A percentile compares a stretch with the other conserved stretches of the same genome.
Conservation (phyloP, 805 yeast species). For the Saturnispora hagleri region DNA sequence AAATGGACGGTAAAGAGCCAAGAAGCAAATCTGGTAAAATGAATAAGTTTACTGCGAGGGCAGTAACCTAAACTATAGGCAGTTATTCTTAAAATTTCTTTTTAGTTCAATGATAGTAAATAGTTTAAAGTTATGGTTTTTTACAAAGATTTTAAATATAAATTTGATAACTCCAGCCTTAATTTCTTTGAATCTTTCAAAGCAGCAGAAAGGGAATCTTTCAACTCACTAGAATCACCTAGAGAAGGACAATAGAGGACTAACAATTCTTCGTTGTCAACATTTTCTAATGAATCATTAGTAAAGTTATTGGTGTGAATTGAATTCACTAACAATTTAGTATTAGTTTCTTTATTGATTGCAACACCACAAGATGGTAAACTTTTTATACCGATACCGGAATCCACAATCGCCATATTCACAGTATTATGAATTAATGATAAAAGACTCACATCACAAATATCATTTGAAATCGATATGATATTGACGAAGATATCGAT, state of each 20-base stretch:
- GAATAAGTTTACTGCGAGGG: slow-evolving; percentile 5
- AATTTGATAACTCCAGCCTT: slow-evolving; percentile 38
- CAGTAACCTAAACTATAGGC: background rate
- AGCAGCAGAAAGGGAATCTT: slow-evolving; percentile 20
- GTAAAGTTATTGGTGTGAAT: slow-evolving; percentile 22
- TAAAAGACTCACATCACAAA: slow-evolving; percentile 29
- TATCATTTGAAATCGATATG: slow-evolving; percentile 36
- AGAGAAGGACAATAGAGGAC: slow-evolving; percentile 44
- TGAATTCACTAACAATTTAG: slow-evolving; percentile 25
- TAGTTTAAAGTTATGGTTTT: background rate
- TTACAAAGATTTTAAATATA: slow-evolving; percentile 23
- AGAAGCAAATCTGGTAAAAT: background rate
- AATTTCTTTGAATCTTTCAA: slow-evolving; percentile 37
- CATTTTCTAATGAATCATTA: slow-evolving; percentile 15
- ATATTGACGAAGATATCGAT: slow-evolving; percentile 70
- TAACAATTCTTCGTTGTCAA: slow-evolving; percentile 41
- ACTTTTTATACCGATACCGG: slow-evolving; percentile 74
- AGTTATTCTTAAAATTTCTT: background rate
- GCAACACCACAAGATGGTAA: slow-evolving; percentile 54
- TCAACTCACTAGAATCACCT: slow-evolving; percentile 24
- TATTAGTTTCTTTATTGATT: slow-evolving; percentile 3
- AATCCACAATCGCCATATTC: slow-evolving; percentile 70
- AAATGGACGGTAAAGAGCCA: background rate
- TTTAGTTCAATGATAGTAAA: background rate
- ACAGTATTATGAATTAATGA: slow-evolving; percentile 48